phyloP scores from a whole-genome alignment of 495 filamentous ascomycete species.

The Copromyces sp. region DNA sequence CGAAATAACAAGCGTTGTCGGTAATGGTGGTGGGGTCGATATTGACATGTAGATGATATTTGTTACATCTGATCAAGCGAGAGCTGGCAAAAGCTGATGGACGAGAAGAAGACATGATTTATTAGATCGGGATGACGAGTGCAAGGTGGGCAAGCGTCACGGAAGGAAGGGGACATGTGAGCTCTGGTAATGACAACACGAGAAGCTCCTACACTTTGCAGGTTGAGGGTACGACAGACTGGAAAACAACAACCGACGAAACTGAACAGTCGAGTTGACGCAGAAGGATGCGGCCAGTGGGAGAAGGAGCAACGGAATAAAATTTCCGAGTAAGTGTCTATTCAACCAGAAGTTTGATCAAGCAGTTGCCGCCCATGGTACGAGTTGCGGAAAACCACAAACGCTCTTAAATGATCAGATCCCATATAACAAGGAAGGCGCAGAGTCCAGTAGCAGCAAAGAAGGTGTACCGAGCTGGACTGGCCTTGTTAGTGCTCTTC shows the following conservation, averaged over 20 bases:
- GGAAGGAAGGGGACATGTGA: not conserved
- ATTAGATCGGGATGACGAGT: not conserved
- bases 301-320: not conserved
- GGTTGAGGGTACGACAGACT: not conserved
- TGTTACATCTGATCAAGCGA: not conserved
- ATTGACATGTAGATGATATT: not conserved
- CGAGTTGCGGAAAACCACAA: not conserved
- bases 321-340: not conserved
- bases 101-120: not conserved
- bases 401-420: conserved; percentile 62
- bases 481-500: conserved; percentile 66
- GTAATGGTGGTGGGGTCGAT: not conserved
- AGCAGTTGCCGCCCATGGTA: not conserved
- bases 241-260: not conserved
- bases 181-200: not conserved
- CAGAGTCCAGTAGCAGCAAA: conserved; percentile 78
- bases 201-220: not conserved
- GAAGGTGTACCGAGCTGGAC: conserved; percentile 82
- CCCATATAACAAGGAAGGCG: conserved; percentile 78
- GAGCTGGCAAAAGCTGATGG: not conserved
- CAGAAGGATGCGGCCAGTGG: not conserved
- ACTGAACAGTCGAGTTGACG: not conserved
- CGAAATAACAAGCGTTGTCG: not conserved
- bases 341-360: not conserved
- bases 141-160: not conserved